Conservation (phyloP, 176 grass and related monocot species). For the Puccinellia tenuiflora region DNA sequence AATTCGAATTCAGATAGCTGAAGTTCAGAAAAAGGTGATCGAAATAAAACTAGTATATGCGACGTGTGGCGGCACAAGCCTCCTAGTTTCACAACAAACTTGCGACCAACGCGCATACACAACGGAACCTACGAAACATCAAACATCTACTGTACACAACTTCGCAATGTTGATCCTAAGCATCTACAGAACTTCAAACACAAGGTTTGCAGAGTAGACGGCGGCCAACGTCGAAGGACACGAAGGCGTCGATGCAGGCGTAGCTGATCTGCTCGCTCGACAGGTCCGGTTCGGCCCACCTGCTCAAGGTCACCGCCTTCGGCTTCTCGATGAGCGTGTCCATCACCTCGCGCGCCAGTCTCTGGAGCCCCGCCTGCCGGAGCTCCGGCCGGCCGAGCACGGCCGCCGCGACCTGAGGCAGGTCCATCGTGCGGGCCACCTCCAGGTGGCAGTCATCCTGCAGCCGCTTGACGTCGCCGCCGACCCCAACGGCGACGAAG, state of each 20-base stretch:
- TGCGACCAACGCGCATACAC: too few relatives aligned
- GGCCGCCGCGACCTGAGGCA: constrained; percentile 8
- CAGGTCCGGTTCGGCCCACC: constrained; percentile 21
- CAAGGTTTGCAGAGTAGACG: neutral
- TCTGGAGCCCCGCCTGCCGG: constrained; percentile 8
- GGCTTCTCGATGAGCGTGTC: constrained; percentile 26
- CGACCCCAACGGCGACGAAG: constrained; percentile 52
- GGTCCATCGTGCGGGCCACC: constrained; percentile 11
- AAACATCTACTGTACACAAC: too few relatives aligned
- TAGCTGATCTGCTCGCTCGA: constrained; percentile 30
- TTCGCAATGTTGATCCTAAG: neutral
- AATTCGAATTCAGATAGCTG: too few relatives aligned
- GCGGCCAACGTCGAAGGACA: constrained; percentile 42
- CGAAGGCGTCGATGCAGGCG: constrained; percentile 46
- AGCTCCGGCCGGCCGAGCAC: neutral
- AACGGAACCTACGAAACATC: too few relatives aligned
- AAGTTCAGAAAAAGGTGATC: too few relatives aligned
- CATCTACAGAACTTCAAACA: neutral
- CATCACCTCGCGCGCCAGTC: constrained; percentile 26
- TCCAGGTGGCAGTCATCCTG: neutral
- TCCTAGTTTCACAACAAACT: too few relatives aligned
- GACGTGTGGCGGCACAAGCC: too few relatives aligned
- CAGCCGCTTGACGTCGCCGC: constrained; percentile 15
- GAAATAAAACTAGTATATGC: too few relatives aligned
- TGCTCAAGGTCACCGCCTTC: constrained; percentile 13